Percentiles rank a stretch among this genome's conserved stretches.
Evolutionary conservation across 1,284 basidiomycete genomes (phyloP).

Genomic region (Austroboletus novae-zelandiae): DNA sequence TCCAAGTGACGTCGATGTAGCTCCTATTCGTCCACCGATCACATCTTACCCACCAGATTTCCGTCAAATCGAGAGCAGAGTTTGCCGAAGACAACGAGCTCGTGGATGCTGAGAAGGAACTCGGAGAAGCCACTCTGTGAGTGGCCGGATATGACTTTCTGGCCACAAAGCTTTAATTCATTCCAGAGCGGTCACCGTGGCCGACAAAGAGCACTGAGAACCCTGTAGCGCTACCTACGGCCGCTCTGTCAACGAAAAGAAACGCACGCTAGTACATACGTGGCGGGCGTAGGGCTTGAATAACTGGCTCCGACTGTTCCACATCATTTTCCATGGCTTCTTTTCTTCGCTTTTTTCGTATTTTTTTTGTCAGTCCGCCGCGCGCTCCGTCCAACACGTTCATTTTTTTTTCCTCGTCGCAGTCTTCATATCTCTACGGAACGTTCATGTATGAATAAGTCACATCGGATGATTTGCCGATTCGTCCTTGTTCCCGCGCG

Average conservation of each 20-base stretch:
- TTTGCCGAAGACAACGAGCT: slow-evolving; percentile 53
- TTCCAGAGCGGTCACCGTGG: slow-evolving; percentile 12
- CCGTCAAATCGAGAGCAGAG: slow-evolving; percentile 47
- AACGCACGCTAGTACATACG: not conserved
- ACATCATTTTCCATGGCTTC: not conserved
- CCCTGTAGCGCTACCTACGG: slow-evolving; percentile 5
- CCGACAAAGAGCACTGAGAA: slow-evolving; percentile 1
- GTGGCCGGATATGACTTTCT: slow-evolving; percentile 5
- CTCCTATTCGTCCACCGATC: slow-evolving; percentile 12
- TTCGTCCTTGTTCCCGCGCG: slow-evolving; percentile 35
- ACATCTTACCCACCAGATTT: slow-evolving; percentile 36
- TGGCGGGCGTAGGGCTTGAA: slow-evolving; percentile 5
- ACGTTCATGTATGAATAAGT: slow-evolving; percentile 6
- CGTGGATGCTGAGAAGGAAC: slow-evolving; percentile 55
- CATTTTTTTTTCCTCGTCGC: too few species aligned
- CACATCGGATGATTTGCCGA: not conserved
- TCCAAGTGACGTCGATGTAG: slow-evolving; percentile 9
- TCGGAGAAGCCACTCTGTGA: slow-evolving; percentile 48
- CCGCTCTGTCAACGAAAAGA: slow-evolving; percentile 17
- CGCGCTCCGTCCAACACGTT: too few species aligned
- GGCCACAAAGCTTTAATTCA: slow-evolving; percentile 17
- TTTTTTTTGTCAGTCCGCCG: too few species aligned
- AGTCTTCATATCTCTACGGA: slow-evolving; percentile 12
- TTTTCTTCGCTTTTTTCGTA: not conserved
- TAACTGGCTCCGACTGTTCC: not conserved